phyloP scores from a whole-genome alignment of 495 filamentous ascomycete genomes.

The Aspergillus avenaceus region DNA sequence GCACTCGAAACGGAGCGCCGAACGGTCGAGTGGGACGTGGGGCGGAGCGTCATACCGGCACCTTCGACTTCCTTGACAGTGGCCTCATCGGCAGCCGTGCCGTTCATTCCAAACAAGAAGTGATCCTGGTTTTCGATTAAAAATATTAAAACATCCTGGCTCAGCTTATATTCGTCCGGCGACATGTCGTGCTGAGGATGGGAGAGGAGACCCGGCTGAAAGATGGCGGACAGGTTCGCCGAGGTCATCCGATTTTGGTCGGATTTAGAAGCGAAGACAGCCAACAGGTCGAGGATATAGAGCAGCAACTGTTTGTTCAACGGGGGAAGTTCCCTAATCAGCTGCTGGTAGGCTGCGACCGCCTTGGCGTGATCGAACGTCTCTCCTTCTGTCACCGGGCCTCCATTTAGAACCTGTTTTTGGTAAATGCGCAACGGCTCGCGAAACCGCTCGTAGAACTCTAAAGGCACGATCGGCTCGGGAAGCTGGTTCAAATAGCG shows the following conservation, averaged over 20 bases:
- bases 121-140: slow-evolving; percentile 94
- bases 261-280: slow-evolving; percentile 95
- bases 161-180: slow-evolving; percentile 86
- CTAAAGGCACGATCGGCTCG: slow-evolving; percentile 92
- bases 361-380: slow-evolving; percentile 71
- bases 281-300: slow-evolving; percentile 96
- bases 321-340: slow-evolving; percentile 90
- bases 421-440: slow-evolving; percentile 78
- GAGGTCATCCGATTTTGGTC: slow-evolving; percentile 97
- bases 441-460: slow-evolving; percentile 88
- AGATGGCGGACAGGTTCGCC: slow-evolving; percentile 93
- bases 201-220: slow-evolving; percentile 93
- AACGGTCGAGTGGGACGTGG: slow-evolving; percentile 53
- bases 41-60: slow-evolving; percentile 55
- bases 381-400: slow-evolving; percentile 26
- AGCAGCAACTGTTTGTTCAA: slow-evolving; percentile 92
- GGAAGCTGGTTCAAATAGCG: slow-evolving; percentile 91
- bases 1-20: slow-evolving; percentile 78
- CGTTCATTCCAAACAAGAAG: slow-evolving; percentile 91
- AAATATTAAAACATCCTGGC: slow-evolving; percentile 96
- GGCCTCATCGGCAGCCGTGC: slow-evolving; percentile 81
- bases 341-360: slow-evolving; percentile 76
- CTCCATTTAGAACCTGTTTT: slow-evolving; percentile 49
- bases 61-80: slow-evolving; percentile 80
- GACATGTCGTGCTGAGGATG: slow-evolving; percentile 95